Base-by-base conservation (phyloP, 495 filamentous ascomycete genomes). In the Poronia punctata region DNA sequence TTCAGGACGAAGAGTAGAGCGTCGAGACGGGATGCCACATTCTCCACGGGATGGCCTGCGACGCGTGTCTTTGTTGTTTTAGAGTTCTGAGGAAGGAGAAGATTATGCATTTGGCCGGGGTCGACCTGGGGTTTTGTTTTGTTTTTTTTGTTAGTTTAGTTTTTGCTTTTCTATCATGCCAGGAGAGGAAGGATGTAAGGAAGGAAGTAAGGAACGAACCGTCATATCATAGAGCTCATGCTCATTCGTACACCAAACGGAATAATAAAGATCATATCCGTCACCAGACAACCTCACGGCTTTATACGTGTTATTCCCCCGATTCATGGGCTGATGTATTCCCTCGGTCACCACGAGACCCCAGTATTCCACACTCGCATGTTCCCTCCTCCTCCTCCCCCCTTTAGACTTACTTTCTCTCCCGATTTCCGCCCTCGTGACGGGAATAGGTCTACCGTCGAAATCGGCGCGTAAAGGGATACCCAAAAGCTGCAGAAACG, bases 331-430 rank as follows among this genome's bases (percentile, higher is more conserved):
- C 3, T 48, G 43, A 35, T 61, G 45, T 1, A 51, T 50, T 0
- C 76, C 74, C 49, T 80, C 76, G 0, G 60, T 48, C 17, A 74
- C 53, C 1, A 55, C 62, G 3, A 36, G 15, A 0, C 77, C 76
- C 78, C 78, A 81, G 45, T 65, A 80, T 49, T 82, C 78, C 4
- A 80, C 71, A 11, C 69, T 76, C 7, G 72, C 71, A 61, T 79
- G 71, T 45, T 82, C 81, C 33, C 75, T 40, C 11, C 46, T 40
- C 2, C 12, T 25, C 7, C 33, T 66, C 11, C 62, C 45, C 3
- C 12, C 21, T n/a, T n/a, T n/a, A n/a, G n/a, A n/a, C n/a, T n/a
- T n/a, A n/a, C n/a, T n/a, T n/a, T n/a, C n/a, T n/a, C n/a, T n/a
- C n/a, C n/a, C 46, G 16, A 22, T 51, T 14, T 8, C 29, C 11